Evolutionary conservation across 73 alveolate genomes (phyloP).

Genomic region (Effrenium voratum): DNA sequence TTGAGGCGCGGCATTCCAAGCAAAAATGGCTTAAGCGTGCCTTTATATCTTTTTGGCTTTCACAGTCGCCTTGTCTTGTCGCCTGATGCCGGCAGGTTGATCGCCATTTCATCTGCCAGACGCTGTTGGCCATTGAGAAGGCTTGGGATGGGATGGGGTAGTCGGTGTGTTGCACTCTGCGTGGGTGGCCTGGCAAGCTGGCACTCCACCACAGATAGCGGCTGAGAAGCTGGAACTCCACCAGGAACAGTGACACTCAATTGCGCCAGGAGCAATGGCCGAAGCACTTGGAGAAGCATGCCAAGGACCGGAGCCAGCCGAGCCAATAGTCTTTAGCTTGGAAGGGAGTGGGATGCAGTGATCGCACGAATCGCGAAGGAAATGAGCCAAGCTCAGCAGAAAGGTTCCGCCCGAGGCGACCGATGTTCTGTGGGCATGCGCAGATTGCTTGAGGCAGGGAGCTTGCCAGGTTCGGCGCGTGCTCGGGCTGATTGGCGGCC

Average conservation of each 20-base stretch:
- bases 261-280: constrained; percentile 52
- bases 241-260: neutral
- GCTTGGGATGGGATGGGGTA: neutral
- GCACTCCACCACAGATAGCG: neutral
- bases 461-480: constrained; percentile 48
- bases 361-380: too few relatives aligned
- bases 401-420: too few relatives aligned
- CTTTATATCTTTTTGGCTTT: too few relatives aligned
- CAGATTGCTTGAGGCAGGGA: neutral
- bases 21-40: too few relatives aligned
- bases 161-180: neutral
- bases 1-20: constrained; percentile 2
- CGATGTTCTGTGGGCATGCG: too few relatives aligned
- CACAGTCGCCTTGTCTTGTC: neutral
- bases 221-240: neutral
- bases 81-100: constrained; percentile 5
- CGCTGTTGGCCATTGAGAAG: constrained; percentile 73
- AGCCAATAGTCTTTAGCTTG: neutral
- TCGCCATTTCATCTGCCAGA: constrained; percentile 64
- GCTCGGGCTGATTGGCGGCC: constrained; percentile 69
- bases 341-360: too few relatives aligned
- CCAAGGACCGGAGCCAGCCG: neutral
- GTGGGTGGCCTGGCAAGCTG: neutral
- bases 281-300: constrained; percentile 67
- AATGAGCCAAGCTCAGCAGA: too few relatives aligned